A percentile compares a stretch with the other conserved stretches of the same genome.
These are phyloP conservation scores for Aspergillus brunneoviolaceus DNA, from an alignment of 2,329 filamentous ascomycete species.

Conservation along the genomic window DNA sequence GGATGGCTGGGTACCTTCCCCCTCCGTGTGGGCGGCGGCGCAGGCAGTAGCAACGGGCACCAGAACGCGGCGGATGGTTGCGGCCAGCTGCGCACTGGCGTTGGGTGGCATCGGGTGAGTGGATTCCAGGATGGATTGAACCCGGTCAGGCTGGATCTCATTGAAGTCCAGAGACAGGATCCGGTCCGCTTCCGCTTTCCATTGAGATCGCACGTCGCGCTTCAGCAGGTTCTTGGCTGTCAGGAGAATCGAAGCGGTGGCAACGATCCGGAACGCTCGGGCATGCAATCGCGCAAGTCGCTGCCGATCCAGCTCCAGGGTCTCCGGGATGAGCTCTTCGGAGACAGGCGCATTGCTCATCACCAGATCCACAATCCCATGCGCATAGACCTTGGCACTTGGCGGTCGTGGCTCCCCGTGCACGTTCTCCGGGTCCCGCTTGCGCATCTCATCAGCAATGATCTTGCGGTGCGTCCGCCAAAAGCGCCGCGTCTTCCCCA, in stretches of 20 bases:
- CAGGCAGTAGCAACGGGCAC: constrained; percentile 51
- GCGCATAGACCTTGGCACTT: constrained; percentile 53
- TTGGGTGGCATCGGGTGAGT: constrained; percentile 50
- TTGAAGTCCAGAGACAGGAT: constrained; percentile 54
- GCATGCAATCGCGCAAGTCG: constrained; percentile 56
- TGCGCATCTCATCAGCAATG: constrained; percentile 52
- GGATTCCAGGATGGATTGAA: constrained; percentile 49
- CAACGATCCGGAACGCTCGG: constrained; percentile 57
- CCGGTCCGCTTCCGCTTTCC: constrained; percentile 61
- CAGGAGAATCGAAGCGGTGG: constrained; percentile 61
- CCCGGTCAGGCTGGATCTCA: constrained; percentile 41
- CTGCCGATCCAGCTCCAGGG: constrained; percentile 56
- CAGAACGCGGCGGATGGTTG: constrained; percentile 54
- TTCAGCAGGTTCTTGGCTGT: constrained; percentile 66
- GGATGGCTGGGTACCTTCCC: constrained; percentile 20
- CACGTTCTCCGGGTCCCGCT: constrained; percentile 42
- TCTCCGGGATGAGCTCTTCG: constrained; percentile 59
- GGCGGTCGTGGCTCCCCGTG: constrained; percentile 38
- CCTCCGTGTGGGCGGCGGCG: constrained; percentile 23
- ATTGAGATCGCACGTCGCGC: constrained; percentile 62
- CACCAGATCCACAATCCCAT: constrained; percentile 59
- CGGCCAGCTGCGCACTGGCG: constrained; percentile 46
- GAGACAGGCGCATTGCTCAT: constrained; percentile 54
- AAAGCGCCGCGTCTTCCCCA: constrained; percentile 56
- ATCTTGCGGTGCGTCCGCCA: constrained; percentile 47